Evolutionary conservation across 768 basidiomycete genomes (phyloP), one percentile per base, ranked within the genome.

Genomic region (Royoungia palumana): DNA sequence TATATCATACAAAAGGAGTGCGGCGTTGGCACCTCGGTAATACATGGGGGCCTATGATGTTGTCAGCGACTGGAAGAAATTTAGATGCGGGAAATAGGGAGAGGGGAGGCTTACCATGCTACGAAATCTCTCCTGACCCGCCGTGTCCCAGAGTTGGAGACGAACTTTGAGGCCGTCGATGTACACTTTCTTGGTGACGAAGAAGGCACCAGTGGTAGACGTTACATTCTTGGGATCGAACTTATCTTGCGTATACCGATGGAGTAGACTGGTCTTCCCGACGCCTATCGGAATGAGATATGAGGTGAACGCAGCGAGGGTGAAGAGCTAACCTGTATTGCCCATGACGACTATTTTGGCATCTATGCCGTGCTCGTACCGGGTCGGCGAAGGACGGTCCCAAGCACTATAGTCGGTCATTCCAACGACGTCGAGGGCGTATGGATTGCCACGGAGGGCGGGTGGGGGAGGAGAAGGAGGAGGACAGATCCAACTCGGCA

Each of bases 291-390:
- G 47, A 34, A 46, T 46, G 45, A 57, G 61, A 37, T 41, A 35
- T 72, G 35, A 14, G 44, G 32, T 41, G 53, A 37, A 41, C 21
- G 50, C 22, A 49, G 57, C 22, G 58, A 48, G 43, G 30, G 39
- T 19, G 49, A 57, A 38, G 32, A 40, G 30, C 75, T 50, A 46
- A 78, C 80, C 80, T 59, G 74, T 76, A 70, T 87, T 92, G 74
- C 89, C 91, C 87, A 94, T 91, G 61, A 95, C 82, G 65, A 95
- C 92, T 68, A 94, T 89, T 81, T 94, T 94, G 68, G 88, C 89
- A 76, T 95, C 92, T 69, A 94, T 78, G 59, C 87, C 87, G 57
- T 85, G 83, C 64, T 90, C 88, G 67, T 83, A 88, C 70, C 82
- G 77, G 64, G 82, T 76, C 66, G 78, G 69, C 44, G 76, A 70